Evolutionary conservation across 73 alveolate species (phyloP).

Genomic region (Paramecium sonneborni): DNA sequence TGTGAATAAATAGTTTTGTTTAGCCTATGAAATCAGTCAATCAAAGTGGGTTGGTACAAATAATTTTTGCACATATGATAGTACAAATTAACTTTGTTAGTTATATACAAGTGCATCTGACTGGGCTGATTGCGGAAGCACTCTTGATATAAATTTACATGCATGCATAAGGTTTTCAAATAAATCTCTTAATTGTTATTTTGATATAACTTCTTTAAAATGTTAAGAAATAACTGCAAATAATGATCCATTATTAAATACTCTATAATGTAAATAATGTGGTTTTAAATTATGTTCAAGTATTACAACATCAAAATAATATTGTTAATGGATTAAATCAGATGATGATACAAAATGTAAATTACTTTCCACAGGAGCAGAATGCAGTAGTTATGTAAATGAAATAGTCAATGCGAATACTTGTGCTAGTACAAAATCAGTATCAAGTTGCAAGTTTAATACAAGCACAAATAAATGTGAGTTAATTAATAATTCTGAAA

Average conservation of each 20-base stretch:
- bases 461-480: not conserved
- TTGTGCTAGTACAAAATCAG: not conserved
- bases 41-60: not conserved
- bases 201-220: not conserved
- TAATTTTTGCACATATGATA: not conserved
- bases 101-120: not conserved
- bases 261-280: not conserved
- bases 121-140: conserved; percentile 9
- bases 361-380: not conserved
- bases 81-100: not conserved
- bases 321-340: not conserved
- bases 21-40: conserved; percentile 20
- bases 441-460: not conserved
- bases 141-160: not conserved
- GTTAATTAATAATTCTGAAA: not conserved
- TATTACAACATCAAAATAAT: not conserved
- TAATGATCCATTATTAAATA: not conserved
- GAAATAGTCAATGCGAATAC: not conserved
- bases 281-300: not conserved
- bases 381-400: not conserved
- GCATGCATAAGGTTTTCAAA: not conserved
- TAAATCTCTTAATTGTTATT: not conserved
- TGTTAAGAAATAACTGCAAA: not conserved
- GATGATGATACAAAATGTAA: not conserved
- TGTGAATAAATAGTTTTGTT: not conserved